Evolutionary conservation across 805 yeast genomes (phyloP).

Genomic region (Blastobotrys americana): DNA sequence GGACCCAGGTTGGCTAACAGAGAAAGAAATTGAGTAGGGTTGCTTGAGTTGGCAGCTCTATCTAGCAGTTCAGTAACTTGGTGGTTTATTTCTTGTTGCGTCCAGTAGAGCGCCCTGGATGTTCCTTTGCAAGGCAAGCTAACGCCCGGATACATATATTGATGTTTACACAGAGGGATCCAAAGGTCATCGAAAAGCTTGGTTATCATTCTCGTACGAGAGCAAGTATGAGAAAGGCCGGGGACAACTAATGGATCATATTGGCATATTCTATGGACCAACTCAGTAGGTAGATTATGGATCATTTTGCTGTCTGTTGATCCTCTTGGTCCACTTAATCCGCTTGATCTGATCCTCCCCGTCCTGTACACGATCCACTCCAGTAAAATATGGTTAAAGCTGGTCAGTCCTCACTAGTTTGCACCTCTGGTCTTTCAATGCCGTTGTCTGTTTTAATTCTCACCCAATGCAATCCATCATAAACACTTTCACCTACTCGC

Average conservation of each 20-base stretch:
- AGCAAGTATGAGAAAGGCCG: not conserved
- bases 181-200: not conserved
- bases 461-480: too few species aligned
- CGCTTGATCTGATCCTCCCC: too few species aligned
- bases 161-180: not conserved
- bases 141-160: constrained; percentile 2
- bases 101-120: not conserved
- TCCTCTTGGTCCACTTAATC: too few species aligned
- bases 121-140: not conserved
- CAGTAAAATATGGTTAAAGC: too few species aligned
- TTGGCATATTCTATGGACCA: constrained; percentile 1
- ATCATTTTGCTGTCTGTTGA: too few species aligned
- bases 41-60: not conserved
- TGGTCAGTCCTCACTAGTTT: too few species aligned
- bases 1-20: constrained; percentile 1
- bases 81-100: not conserved
- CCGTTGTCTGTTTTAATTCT: too few species aligned
- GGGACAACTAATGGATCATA: not conserved
- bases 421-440: too few species aligned
- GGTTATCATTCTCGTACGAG: not conserved
- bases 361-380: too few species aligned
- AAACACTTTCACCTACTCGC: too few species aligned
- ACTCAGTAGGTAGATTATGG: not conserved
- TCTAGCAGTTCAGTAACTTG: not conserved
- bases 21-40: not conserved